These are phyloP conservation scores for Tillandsia fasciculata DNA, from an alignment of 176 grass and related monocot species.

Conservation along the genomic window DNA sequence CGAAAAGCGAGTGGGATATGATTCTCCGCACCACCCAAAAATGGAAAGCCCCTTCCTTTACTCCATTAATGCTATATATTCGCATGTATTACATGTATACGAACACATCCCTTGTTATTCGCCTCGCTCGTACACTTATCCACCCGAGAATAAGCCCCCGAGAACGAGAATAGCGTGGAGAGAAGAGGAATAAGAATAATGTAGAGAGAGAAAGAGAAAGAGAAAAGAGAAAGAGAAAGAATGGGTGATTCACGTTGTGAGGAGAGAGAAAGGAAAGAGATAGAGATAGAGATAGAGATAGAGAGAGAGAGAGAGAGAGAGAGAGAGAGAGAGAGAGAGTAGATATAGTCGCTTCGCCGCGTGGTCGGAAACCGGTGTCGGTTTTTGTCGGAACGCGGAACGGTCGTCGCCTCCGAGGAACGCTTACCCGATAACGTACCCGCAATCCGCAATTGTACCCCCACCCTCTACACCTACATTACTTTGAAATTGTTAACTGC, in stretches of 20 bases:
- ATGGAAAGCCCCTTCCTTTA: neutral
- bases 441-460: too few species aligned
- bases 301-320: neutral
- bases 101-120: neutral
- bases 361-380: neutral
- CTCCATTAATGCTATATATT: neutral
- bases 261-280: neutral
- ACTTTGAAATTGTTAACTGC: too few species aligned
- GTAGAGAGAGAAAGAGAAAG: constrained; percentile 2
- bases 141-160: neutral
- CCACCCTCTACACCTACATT: too few species aligned
- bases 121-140: neutral
- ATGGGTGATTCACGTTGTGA: neutral
- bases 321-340: neutral
- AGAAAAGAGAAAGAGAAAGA: constrained; percentile 2
- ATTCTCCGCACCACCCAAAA: neutral
- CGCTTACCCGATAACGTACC: too few species aligned
- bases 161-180: neutral
- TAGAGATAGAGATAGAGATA: constrained; percentile 3
- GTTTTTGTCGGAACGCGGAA: neutral
- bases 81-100: neutral
- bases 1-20: neutral
- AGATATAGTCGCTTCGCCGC: neutral
- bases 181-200: constrained; percentile 4
- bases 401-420: neutral